Percentiles rank a stretch among this genome's conserved stretches.
Conservation (phyloP, 1,139 yeast species). For the Suzukiozyma palmioleophila region DNA sequence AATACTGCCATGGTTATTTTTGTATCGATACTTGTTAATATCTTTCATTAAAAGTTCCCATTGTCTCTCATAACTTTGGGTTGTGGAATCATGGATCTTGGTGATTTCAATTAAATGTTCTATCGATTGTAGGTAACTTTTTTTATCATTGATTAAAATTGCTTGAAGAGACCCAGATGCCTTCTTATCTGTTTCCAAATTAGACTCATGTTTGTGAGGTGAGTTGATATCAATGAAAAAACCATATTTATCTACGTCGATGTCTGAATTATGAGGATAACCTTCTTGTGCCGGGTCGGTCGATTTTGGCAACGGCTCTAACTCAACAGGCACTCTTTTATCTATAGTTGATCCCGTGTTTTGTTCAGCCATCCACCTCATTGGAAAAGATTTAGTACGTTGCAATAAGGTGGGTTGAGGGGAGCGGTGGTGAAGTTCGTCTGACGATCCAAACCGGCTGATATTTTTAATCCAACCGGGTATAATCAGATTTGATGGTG, state of each 20-base stretch:
- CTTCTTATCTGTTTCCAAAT: slow-evolving; percentile 2
- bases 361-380: background rate
- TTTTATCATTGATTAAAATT: slow-evolving; percentile 6
- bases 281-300: slow-evolving; percentile 19
- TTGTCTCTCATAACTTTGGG: slow-evolving; percentile 21
- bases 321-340: slow-evolving; percentile 39
- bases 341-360: background rate
- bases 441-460: slow-evolving; percentile 1
- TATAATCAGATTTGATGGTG: background rate
- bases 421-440: background rate
- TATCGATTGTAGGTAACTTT: slow-evolving; percentile 11
- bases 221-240: slow-evolving; percentile 29
- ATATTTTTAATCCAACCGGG: slow-evolving; percentile 2
- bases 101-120: slow-evolving; percentile 29
- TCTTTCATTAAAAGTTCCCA: slow-evolving; percentile 34
- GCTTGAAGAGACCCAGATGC: slow-evolving; percentile 9
- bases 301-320: slow-evolving; percentile 29
- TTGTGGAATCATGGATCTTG: slow-evolving; percentile 29
- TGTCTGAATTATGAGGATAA: slow-evolving; percentile 9
- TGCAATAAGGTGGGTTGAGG: background rate
- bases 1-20: slow-evolving; percentile 14
- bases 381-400: slow-evolving; percentile 2
- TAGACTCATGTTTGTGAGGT: background rate
- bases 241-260: slow-evolving; percentile 47
- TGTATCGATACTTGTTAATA: slow-evolving; percentile 22